These are phyloP conservation scores for Chenopodium berlandieri DNA, from an alignment of 148 eudicot genomes.

Conservation along the genomic window DNA sequence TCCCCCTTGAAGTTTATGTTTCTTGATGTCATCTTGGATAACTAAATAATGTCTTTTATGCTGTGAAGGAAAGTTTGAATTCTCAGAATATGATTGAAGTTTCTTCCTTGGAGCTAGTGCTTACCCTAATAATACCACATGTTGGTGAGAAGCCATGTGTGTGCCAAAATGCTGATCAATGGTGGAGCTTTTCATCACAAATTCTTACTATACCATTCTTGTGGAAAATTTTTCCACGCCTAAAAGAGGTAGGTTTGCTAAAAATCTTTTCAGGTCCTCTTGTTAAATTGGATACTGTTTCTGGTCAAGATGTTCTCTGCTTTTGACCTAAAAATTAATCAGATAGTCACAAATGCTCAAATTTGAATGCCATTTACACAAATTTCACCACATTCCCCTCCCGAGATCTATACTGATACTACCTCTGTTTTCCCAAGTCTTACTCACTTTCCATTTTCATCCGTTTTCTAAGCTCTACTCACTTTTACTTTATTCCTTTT, in stretches of 20 bases:
- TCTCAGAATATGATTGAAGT: conserved; percentile 38
- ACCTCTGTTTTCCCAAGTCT: too few relatives aligned
- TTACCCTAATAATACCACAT: conserved; percentile 57
- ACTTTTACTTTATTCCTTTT: too few relatives aligned
- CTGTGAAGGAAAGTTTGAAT: conserved; percentile 46
- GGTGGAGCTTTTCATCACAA: conserved; percentile 73
- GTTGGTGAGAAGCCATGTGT: conserved; percentile 65
- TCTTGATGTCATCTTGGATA: neutral
- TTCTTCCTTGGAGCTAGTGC: conserved; percentile 68
- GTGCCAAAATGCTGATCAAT: conserved; percentile 59
- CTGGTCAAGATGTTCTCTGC: conserved; percentile 8
- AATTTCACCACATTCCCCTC: neutral
- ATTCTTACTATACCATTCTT: conserved; percentile 83
- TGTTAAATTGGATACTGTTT: neutral
- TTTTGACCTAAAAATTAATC: neutral
- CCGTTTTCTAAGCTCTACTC: too few relatives aligned
- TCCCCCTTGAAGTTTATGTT: neutral
- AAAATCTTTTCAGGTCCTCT: neutral
- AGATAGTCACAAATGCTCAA: neutral
- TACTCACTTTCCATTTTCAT: too few relatives aligned
- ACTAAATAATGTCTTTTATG: conserved; percentile 25
- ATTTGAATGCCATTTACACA: neutral
- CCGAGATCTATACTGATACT: neutral
- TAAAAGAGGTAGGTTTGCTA: conserved; percentile 61
- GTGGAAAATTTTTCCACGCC: conserved; percentile 63